A percentile compares a stretch with the other conserved stretches of the same genome.
These are phyloP conservation scores for Colletotrichum incanum DNA, from an alignment of 2,329 filamentous ascomycete species.

Conservation along the genomic window DNA sequence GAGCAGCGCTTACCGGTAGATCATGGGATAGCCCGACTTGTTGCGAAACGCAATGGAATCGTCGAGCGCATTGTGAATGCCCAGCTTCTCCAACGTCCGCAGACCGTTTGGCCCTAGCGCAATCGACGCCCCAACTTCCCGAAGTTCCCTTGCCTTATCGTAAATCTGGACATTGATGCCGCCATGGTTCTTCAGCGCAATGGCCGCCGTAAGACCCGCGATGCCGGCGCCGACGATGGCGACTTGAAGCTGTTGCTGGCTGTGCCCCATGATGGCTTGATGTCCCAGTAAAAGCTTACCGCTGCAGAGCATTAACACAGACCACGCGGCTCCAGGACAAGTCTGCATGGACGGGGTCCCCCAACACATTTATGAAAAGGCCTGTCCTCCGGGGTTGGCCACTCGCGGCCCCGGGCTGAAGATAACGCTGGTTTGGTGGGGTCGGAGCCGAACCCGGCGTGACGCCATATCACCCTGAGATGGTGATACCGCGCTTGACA, in stretches of 20 bases:
- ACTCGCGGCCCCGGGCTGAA: constrained; percentile 15
- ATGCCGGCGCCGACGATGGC: constrained; percentile 67
- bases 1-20: constrained; percentile 55
- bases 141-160: constrained; percentile 63
- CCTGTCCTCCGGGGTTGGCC: neutral
- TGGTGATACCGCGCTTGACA: constrained; percentile 36
- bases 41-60: constrained; percentile 59
- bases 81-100: constrained; percentile 65
- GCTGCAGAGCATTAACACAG: neutral
- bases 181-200: constrained; percentile 59
- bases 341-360: neutral
- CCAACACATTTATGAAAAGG: constrained; percentile 22
- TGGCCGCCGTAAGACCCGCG: constrained; percentile 63
- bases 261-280: constrained; percentile 9
- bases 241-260: constrained; percentile 52
- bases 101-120: constrained; percentile 69
- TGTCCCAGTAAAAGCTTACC: neutral
- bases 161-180: constrained; percentile 64
- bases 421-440: constrained; percentile 32
- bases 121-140: constrained; percentile 64
- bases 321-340: neutral
- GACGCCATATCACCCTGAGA: constrained; percentile 36
- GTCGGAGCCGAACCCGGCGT: constrained; percentile 42
- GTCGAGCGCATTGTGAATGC: constrained; percentile 62
- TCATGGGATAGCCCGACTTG: constrained; percentile 60